Conservation (phyloP, 148 eudicot genomes). For the Silene latifolia region DNA sequence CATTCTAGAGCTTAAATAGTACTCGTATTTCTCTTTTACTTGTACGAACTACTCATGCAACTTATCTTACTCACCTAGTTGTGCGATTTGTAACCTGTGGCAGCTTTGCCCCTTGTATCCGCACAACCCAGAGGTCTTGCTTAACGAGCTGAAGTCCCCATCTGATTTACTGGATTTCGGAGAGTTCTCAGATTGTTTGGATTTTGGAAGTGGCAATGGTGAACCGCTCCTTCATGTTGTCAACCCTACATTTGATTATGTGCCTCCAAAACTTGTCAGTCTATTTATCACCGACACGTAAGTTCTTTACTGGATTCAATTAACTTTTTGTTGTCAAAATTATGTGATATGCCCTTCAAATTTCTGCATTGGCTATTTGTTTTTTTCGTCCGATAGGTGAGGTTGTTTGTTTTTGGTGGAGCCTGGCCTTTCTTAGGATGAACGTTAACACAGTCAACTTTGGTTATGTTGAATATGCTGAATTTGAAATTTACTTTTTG, state of each 20-base stretch:
- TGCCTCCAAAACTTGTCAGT: conserved; percentile 90
- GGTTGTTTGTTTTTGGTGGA: no score
- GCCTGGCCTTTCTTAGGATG: no score
- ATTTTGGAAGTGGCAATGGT: conserved; percentile 78
- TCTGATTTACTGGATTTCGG: conserved; percentile 95
- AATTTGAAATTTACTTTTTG: no score
- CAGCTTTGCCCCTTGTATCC: conserved; percentile 98
- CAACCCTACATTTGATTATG: conserved; percentile 97
- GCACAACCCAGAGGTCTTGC: conserved; percentile 91
- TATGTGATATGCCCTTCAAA: no score
- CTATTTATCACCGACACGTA: conserved; percentile 96
- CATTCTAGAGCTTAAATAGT: background rate
- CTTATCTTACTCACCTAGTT: background rate
- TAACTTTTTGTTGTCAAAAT: no score
- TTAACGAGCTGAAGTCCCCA: conserved; percentile 94
- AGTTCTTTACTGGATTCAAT: conserved; percentile 27
- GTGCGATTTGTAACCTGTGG: conserved; percentile 19
- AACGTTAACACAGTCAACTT: no score
- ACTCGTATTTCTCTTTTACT: background rate
- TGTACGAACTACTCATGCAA: background rate
- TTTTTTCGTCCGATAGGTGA: no score
- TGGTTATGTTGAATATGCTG: no score
- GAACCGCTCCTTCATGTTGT: conserved; percentile 88
- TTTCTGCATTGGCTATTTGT: no score
- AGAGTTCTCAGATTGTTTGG: conserved; percentile 94